Evolutionary conservation across 352 stramenopile species (phyloP).

Genomic region (Globisporangium polare): DNA sequence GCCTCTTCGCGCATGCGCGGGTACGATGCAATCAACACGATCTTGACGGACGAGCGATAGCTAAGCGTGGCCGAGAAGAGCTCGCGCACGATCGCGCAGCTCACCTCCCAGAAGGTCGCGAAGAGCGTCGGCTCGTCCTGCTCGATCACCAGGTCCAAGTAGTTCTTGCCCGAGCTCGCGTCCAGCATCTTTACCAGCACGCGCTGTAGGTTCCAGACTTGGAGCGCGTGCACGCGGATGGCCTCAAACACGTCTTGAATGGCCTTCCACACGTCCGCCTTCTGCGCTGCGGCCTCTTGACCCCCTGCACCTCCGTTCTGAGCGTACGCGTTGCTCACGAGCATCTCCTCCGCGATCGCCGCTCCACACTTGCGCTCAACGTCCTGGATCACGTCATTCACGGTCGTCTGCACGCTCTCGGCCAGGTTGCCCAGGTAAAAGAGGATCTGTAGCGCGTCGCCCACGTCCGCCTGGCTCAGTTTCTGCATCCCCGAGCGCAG

Average conservation of each 20-base stretch:
- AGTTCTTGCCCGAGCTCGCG: conserved; percentile 34
- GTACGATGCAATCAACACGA: conserved; percentile 70
- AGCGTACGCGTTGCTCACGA: conserved; percentile 27
- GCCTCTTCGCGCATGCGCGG: conserved; percentile 78
- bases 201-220: conserved; percentile 87
- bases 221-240: conserved; percentile 58
- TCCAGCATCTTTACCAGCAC: conserved; percentile 80
- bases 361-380: conserved; percentile 61
- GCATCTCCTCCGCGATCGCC: conserved; percentile 59
- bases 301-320: conserved; percentile 13
- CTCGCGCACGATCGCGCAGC: conserved; percentile 70
- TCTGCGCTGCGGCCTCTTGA: conserved; percentile 37
- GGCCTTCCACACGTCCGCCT: conserved; percentile 77
- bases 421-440: conserved; percentile 67
- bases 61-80: conserved; percentile 55
- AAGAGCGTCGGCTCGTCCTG: conserved; percentile 78
- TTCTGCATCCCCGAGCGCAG: conserved; percentile 48
- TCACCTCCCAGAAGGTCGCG: conserved; percentile 84
- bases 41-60: conserved; percentile 60
- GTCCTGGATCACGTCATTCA: conserved; percentile 84
- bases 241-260: conserved; percentile 76
- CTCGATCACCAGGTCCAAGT: conserved; percentile 68
- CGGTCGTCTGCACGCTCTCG: conserved; percentile 60
- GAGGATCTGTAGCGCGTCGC: conserved; percentile 73
- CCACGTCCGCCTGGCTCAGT: conserved; percentile 66